Percentiles rank a stretch among this genome's conserved stretches.
phyloP scores from a whole-genome alignment of 495 filamentous ascomycete species.

The Xylaria venustula region DNA sequence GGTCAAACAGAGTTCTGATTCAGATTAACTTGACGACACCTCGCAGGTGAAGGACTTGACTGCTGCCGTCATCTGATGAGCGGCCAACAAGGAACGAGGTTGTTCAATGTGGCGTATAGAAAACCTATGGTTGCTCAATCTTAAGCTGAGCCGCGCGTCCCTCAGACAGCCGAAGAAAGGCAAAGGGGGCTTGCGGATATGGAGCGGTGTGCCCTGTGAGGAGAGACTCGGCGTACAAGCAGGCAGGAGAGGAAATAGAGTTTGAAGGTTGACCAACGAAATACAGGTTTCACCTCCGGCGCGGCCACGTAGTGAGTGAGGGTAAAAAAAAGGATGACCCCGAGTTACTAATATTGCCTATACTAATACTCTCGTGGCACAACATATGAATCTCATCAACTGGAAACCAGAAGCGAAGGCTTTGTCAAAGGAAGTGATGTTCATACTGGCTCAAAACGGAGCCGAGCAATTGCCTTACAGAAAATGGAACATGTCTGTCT shows the following conservation, averaged over 20 bases:
- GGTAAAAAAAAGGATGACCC: too few species aligned
- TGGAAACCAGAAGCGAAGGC: not conserved
- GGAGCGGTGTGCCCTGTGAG: not conserved
- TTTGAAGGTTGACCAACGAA: not conserved
- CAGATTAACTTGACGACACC: not conserved
- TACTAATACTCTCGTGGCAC: not conserved
- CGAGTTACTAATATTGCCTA: not conserved
- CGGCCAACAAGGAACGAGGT: slow-evolving; percentile 5
- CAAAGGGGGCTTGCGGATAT: not conserved
- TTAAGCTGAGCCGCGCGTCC: slow-evolving; percentile 12
- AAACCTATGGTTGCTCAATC: not conserved
- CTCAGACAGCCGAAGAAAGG: too few species aligned
- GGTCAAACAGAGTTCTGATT: not conserved
- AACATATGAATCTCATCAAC: not conserved
- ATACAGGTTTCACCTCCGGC: slow-evolving; percentile 5
- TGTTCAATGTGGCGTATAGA: not conserved
- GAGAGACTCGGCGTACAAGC: not conserved
- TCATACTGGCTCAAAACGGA: not conserved
- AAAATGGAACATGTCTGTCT: not conserved
- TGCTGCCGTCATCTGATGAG: not conserved
- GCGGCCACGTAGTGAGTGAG: too few species aligned
- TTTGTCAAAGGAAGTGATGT: not conserved
- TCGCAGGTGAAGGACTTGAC: not conserved
- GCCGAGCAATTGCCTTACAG: not conserved
- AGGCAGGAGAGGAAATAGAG: not conserved